A percentile compares a stretch with the other conserved stretches of the same genome.
Evolutionary conservation across 345 rosid genomes (phyloP).

Genomic region (Euphorbia lathyris): DNA sequence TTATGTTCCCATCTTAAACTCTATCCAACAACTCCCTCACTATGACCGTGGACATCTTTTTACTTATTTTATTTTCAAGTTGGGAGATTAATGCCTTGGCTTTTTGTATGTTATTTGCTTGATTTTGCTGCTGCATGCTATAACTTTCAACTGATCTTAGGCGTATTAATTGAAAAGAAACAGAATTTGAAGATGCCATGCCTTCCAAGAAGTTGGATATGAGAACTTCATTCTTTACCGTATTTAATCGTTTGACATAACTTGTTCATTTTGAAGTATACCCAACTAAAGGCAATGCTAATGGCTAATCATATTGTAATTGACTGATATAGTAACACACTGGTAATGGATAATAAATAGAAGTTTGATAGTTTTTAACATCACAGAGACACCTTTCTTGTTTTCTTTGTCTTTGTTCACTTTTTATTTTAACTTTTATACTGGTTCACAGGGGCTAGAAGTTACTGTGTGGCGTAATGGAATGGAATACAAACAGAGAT

Average conservation of each 20-base stretch:
- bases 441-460: conserved; percentile 58
- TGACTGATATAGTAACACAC: neutral
- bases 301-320: neutral
- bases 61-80: neutral
- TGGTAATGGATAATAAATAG: neutral
- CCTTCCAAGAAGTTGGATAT: neutral
- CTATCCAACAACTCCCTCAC: neutral
- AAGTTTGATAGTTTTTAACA: neutral
- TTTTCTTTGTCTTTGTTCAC: conserved; percentile 9
- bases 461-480: conserved; percentile 94
- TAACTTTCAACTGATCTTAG: neutral
- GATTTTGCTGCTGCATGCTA: neutral
- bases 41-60: neutral
- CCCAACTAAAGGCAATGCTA: neutral
- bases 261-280: neutral
- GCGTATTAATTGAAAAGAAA: conserved; percentile 1
- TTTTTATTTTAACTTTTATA: neutral
- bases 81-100: neutral
- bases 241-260: neutral
- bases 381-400: neutral
- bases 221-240: neutral
- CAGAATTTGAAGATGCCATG: neutral
- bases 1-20: neutral
- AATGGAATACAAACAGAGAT: conserved; percentile 67
- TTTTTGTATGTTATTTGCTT: conserved; percentile 4